These are phyloP conservation scores for Pyrenophora seminiperda DNA, from an alignment of 2,329 filamentous ascomycete genomes.

Conservation along the genomic window DNA sequence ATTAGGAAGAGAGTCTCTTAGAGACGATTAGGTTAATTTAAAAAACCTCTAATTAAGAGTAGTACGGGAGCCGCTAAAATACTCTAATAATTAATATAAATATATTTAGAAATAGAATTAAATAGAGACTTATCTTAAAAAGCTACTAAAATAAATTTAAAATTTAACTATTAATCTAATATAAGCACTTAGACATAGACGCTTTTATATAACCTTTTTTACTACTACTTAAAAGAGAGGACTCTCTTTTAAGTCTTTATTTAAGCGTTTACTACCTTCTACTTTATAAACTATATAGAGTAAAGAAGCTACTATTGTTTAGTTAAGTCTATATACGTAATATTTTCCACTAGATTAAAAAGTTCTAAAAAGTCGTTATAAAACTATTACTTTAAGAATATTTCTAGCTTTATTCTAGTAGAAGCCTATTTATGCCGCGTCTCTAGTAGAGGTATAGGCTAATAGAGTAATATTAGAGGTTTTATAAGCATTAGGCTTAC, in stretches of 20 bases:
- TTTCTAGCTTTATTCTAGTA: not conserved
- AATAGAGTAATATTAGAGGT: not conserved
- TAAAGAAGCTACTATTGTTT: constrained; percentile 16
- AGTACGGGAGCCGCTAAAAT: constrained; percentile 92
- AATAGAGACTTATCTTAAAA: not conserved
- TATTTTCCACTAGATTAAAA: constrained; percentile 4
- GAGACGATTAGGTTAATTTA: constrained; percentile 79
- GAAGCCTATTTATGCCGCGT: constrained; percentile 1
- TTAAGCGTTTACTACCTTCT: constrained; percentile 7
- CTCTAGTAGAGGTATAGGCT: not conserved
- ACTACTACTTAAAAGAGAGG: constrained; percentile 3
- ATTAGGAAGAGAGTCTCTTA: constrained; percentile 62
- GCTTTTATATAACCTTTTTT: constrained; percentile 3
- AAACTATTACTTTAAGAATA: constrained; percentile 7
- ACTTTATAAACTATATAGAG: constrained; percentile 11
- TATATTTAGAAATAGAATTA: not conserved
- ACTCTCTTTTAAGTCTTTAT: constrained; percentile 1
- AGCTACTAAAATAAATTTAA: constrained; percentile 1
- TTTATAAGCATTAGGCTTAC: constrained; percentile 1
- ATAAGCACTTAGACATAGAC: not conserved
- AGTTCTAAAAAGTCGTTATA: constrained; percentile 11
- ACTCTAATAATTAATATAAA: constrained; percentile 49
- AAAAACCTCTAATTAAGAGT: constrained; percentile 68
- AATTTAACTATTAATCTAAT: constrained; percentile 7
- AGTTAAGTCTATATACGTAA: constrained; percentile 8